phyloP scores from a whole-genome alignment of 805 yeast species.

The Sugiyamaella chiloensis region DNA sequence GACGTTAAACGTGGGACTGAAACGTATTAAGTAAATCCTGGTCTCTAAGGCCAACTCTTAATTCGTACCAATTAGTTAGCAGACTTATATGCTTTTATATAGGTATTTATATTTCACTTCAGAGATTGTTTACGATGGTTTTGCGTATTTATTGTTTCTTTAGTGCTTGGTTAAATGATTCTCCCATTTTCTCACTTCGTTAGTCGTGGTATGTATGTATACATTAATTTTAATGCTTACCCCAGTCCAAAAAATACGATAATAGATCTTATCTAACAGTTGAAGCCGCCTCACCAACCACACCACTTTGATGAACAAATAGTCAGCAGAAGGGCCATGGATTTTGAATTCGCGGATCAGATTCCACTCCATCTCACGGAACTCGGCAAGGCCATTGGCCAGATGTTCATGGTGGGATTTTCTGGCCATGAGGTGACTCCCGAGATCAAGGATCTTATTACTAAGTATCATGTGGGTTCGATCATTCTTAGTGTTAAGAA shows the following conservation, averaged over 20 bases:
- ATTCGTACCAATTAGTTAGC: too few species aligned
- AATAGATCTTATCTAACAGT: background rate
- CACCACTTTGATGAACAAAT: background rate
- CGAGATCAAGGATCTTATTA: slow-evolving; percentile 51
- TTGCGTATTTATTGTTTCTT: too few species aligned
- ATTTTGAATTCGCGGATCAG: slow-evolving; percentile 17
- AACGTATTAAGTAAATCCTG: too few species aligned
- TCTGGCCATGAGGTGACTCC: slow-evolving; percentile 52
- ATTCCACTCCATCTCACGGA: slow-evolving; percentile 11
- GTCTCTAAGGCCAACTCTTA: too few species aligned
- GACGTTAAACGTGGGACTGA: too few species aligned
- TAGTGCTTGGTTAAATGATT: too few species aligned
- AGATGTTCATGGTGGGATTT: slow-evolving; percentile 57
- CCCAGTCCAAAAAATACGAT: background rate
- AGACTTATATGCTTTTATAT: too few species aligned
- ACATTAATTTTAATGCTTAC: too few species aligned
- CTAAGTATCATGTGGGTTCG: slow-evolving; percentile 49
- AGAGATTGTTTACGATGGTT: too few species aligned
- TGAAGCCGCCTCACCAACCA: background rate
- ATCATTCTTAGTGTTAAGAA: slow-evolving; percentile 53
- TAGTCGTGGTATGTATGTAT: too few species aligned
- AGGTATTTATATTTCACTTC: too few species aligned
- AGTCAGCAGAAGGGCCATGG: slow-evolving; percentile 10
- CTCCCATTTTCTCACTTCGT: too few species aligned
- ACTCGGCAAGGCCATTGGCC: slow-evolving; percentile 39